Evolutionary conservation across 2,329 filamentous ascomycete genomes (phyloP), one percentile per base, ranked within the genome.

Genomic region (Teratosphaeria nubilosa): DNA sequence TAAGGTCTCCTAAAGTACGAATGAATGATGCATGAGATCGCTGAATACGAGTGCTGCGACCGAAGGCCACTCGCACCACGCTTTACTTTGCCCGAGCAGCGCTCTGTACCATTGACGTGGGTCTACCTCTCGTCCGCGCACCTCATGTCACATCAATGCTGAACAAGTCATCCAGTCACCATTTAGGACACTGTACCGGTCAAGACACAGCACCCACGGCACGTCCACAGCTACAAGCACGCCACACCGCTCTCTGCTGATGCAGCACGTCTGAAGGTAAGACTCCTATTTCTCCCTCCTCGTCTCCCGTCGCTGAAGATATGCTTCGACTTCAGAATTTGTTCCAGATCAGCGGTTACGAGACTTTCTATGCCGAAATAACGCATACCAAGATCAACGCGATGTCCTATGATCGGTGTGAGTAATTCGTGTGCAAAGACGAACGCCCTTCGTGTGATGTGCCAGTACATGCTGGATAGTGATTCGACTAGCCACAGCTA

Each of bases 1-100:
- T 63, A 62, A 59, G 59, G 64, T 63, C 64, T 68, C 65, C 62
- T 60, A 65, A 59, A 62, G 34, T 30, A 53, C 24, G 51, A 70
- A 64, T 64, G 58, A 63, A 48, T 22, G 41, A 24, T 37, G 41
- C 16, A 48, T 48, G 41, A 48, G 16, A 20, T n/a, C 22, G 41
- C 41, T 48, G 16, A 22, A 10, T 48, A 48, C 41, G n/a, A 22
- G 41, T 22, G 41, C 41, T 48, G 41, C 41, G 4, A 3, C 10
- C 41, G n/a, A 14, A 53, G 51, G n/a, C 51, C 11, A 30, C 22
- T 16, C 16, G 16, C 51, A 30, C 14, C 4, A 27, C 27, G 24
- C 51, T 30, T 30, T 30, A n/a, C 16, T 2, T 32, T 32, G 16
- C 13, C 30, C 9, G 25, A 30, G 13, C 10, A 32, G 50, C 50